phyloP scores from a whole-genome alignment of 2,329 filamentous ascomycete genomes.

The Boeremia lycopersici region DNA sequence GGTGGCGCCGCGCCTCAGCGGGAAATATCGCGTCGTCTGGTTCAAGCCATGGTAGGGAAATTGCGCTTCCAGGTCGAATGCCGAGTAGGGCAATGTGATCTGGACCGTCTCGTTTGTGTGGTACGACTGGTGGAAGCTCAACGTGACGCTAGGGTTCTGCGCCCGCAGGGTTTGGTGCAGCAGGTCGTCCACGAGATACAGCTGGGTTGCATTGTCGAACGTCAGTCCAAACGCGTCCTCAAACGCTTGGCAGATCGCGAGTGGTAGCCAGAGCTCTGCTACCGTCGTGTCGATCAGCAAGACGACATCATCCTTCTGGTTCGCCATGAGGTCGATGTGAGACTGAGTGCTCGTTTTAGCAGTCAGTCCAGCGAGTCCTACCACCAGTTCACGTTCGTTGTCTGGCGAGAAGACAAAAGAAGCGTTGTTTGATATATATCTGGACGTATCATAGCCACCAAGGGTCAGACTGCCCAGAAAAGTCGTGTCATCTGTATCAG shows the following conservation, averaged over 20 bases:
- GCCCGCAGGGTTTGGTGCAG: conserved; percentile 58
- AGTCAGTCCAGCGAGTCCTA: conserved; percentile 57
- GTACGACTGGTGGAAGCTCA: conserved; percentile 49
- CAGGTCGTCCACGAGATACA: conserved; percentile 68
- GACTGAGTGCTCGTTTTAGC: conserved; percentile 29
- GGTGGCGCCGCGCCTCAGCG: conserved; percentile 63
- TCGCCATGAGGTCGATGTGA: conserved; percentile 41
- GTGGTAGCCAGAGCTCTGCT: conserved; percentile 56
- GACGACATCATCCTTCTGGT: conserved; percentile 45
- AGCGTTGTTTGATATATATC: conserved; percentile 65
- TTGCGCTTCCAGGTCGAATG: conserved; percentile 55
- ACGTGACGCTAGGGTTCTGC: conserved; percentile 52
- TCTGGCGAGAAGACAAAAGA: conserved; percentile 63
- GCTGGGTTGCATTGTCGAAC: conserved; percentile 66
- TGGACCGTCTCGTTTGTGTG: conserved; percentile 47
- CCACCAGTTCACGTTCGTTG: conserved; percentile 64
- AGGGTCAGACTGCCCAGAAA: conserved; percentile 62
- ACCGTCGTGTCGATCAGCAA: conserved; percentile 58
- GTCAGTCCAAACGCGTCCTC: conserved; percentile 67
- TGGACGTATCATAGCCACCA: conserved; percentile 71
- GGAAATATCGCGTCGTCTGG: conserved; percentile 70
- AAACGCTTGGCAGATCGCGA: conserved; percentile 66
- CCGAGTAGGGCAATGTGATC: conserved; percentile 56
- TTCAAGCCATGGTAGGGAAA: conserved; percentile 61
- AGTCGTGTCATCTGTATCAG: conserved; percentile 36